Evolutionary conservation across 352 stramenopile genomes (phyloP).

Genomic region (Globisporangium abappressorium): DNA sequence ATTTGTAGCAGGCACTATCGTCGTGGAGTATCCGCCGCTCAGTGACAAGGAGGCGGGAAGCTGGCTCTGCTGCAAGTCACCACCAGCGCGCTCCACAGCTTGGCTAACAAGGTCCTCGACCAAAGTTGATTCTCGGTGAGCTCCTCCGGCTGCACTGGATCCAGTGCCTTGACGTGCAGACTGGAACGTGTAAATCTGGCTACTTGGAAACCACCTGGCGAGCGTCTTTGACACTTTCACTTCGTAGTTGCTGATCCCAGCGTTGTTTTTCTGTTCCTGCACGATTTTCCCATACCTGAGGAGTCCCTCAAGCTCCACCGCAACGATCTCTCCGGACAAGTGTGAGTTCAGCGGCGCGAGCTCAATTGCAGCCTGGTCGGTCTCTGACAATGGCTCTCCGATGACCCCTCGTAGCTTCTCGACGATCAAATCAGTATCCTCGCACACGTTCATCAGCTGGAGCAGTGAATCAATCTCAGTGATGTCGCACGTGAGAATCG

Average conservation of each 20-base stretch:
- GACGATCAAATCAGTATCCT: conserved; percentile 54
- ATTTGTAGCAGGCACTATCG: conserved; percentile 33
- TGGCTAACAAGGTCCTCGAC: background rate
- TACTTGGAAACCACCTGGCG: conserved; percentile 42
- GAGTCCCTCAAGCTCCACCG: conserved; percentile 41
- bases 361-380: conserved; percentile 47
- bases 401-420: conserved; percentile 65
- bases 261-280: conserved; percentile 29
- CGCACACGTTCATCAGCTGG: conserved; percentile 59
- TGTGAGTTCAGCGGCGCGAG: conserved; percentile 66
- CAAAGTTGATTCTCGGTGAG: background rate
- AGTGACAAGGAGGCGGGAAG: conserved; percentile 18
- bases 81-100: background rate
- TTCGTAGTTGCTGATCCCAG: conserved; percentile 53
- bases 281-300: conserved; percentile 68
- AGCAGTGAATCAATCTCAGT: conserved; percentile 48
- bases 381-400: conserved; percentile 47
- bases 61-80: background rate
- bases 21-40: background rate
- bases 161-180: conserved; percentile 32
- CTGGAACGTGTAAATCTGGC: conserved; percentile 73
- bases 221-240: conserved; percentile 48
- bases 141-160: background rate
- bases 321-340: conserved; percentile 65
- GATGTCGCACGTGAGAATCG: conserved; percentile 54